These are phyloP conservation scores for Sindora glabra DNA, from an alignment of 306 rosid genomes.

Conservation along the genomic window DNA sequence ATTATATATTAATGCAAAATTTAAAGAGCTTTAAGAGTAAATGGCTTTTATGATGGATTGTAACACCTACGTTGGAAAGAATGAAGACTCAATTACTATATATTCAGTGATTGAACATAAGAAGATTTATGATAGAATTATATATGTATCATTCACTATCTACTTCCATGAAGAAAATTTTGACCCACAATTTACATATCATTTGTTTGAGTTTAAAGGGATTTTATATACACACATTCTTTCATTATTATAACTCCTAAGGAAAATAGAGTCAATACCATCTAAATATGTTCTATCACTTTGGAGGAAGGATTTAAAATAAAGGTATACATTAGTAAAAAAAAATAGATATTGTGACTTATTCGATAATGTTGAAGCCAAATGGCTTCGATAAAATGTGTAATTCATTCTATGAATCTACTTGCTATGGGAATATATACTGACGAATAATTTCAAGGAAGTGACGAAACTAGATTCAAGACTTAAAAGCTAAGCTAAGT, in stretches of 20 bases:
- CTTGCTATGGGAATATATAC: too few species aligned
- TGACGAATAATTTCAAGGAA: too few species aligned
- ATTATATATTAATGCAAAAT: background rate
- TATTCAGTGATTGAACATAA: conserved; percentile 5
- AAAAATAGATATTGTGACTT: too few species aligned
- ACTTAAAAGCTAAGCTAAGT: too few species aligned
- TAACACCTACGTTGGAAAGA: conserved; percentile 7
- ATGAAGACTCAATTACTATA: conserved; percentile 1
- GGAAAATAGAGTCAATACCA: conserved; percentile 13
- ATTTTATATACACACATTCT: conserved; percentile 8
- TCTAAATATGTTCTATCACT: conserved; percentile 8
- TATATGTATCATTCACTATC: background rate
- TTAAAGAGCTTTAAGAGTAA: conserved; percentile 1
- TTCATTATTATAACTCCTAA: conserved; percentile 5
- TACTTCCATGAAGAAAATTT: conserved; percentile 5
- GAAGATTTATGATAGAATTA: background rate
- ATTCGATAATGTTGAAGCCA: too few species aligned
- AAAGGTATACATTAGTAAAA: conserved; percentile 2
- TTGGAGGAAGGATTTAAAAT: conserved; percentile 16
- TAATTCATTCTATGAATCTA: too few species aligned
- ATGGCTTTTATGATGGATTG: background rate
- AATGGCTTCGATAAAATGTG: too few species aligned
- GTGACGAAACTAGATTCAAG: too few species aligned
- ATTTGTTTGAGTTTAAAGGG: conserved; percentile 18
- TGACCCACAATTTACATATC: background rate